Percentiles rank a stretch among this genome's conserved stretches.
Evolutionary conservation across 768 basidiomycete species (phyloP).

Genomic region (Agaricus bisporus): DNA sequence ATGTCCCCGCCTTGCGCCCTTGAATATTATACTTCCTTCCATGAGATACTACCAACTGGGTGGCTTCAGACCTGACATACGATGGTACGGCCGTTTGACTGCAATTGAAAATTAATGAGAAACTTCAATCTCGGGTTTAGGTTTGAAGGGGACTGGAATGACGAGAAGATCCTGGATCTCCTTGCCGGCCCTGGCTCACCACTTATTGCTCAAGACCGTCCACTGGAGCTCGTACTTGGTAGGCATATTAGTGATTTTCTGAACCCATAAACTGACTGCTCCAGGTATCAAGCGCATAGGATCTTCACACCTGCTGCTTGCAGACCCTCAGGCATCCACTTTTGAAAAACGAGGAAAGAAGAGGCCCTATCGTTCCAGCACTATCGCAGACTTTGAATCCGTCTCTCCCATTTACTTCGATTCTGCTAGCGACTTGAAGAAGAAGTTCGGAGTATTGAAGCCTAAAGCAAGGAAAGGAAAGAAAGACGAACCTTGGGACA

Average conservation of each 20-base stretch:
- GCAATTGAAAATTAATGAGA: neutral
- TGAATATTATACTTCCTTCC: neutral
- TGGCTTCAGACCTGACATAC: conserved; percentile 19
- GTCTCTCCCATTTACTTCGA: conserved; percentile 43
- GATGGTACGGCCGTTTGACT: conserved; percentile 14
- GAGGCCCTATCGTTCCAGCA: conserved; percentile 8
- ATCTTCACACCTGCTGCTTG: conserved; percentile 39
- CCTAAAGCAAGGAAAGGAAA: conserved; percentile 30
- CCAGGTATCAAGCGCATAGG: conserved; percentile 39
- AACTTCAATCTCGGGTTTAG: neutral
- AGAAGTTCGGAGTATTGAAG: conserved; percentile 33
- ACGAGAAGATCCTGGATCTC: conserved; percentile 25
- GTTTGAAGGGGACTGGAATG: conserved; percentile 22
- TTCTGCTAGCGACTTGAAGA: conserved; percentile 22
- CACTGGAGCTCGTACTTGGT: conserved; percentile 42
- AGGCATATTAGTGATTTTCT: neutral
- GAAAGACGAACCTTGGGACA: conserved; percentile 22
- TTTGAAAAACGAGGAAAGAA: conserved; percentile 12
- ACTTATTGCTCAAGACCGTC: conserved; percentile 19
- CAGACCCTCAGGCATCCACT: conserved; percentile 21
- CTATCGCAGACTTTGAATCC: conserved; percentile 30
- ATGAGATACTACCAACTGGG: conserved; percentile 21
- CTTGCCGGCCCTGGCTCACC: conserved; percentile 23
- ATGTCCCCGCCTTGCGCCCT: neutral
- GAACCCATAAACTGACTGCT: neutral